Percentiles rank a stretch among this genome's conserved stretches.
These are phyloP conservation scores for Stephanocyclus meneghinianus DNA, from an alignment of 352 stramenopile genomes.

Conservation along the genomic window DNA sequence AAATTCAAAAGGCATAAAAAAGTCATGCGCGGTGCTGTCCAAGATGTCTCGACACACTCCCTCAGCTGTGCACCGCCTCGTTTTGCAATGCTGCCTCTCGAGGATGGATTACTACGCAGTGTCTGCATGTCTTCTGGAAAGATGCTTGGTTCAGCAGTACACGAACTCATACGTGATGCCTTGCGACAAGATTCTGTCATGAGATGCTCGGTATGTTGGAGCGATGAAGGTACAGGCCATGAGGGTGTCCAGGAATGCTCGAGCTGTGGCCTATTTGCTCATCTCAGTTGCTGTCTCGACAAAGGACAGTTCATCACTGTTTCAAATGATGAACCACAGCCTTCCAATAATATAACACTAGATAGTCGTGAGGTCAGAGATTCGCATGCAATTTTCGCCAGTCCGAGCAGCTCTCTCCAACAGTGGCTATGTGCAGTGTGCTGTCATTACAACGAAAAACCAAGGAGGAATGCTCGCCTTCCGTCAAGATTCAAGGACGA, in stretches of 20 bases:
- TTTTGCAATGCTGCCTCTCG: conserved; percentile 64
- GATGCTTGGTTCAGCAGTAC: conserved; percentile 44
- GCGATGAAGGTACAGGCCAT: conserved; percentile 44
- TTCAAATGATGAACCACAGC: not conserved
- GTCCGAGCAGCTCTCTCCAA: conserved; percentile 4
- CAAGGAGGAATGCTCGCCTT: conserved; percentile 29
- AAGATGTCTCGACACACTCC: conserved; percentile 2
- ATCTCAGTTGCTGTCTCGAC: conserved; percentile 57
- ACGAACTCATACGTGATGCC: conserved; percentile 43
- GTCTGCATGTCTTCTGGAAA: conserved; percentile 64
- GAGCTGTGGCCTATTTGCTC: conserved; percentile 59
- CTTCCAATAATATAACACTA: not conserved
- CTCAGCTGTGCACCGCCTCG: conserved; percentile 39
- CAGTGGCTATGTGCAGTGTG: conserved; percentile 56
- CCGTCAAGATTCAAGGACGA: conserved; percentile 47
- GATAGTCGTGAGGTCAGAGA: not conserved
- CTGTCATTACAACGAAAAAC: conserved; percentile 39
- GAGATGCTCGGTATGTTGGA: conserved; percentile 74
- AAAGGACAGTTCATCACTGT: conserved; percentile 41
- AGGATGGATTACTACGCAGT: conserved; percentile 57
- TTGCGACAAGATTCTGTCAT: conserved; percentile 18
- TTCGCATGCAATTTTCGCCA: not conserved
- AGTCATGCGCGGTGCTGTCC: conserved; percentile 9
- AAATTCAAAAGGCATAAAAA: conserved; percentile 58
- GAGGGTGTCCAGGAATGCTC: conserved; percentile 57